phyloP scores from a whole-genome alignment of 306 rosid species.

The Aeschynomene evenia region DNA sequence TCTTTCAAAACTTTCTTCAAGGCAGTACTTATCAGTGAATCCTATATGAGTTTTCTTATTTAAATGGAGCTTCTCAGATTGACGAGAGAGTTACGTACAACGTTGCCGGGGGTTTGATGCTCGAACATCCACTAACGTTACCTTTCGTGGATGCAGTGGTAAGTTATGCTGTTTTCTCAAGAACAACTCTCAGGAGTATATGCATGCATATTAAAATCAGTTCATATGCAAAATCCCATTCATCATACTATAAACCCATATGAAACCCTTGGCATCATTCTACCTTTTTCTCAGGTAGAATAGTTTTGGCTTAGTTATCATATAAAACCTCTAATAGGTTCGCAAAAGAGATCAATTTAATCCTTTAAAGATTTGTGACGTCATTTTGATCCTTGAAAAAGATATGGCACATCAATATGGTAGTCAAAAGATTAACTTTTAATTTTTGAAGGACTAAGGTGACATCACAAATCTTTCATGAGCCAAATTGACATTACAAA shows the following conservation, averaged over 20 bases:
- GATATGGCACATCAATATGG: no score
- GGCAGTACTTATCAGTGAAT: constrained; percentile 35
- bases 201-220: constrained; percentile 9
- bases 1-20: constrained; percentile 27
- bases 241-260: neutral
- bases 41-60: constrained; percentile 48
- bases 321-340: no score
- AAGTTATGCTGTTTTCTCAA: constrained; percentile 32
- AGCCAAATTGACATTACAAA: no score
- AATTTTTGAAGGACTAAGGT: no score
- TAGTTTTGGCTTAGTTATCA: neutral
- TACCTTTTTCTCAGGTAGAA: neutral
- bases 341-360: no score
- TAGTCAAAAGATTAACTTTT: no score
- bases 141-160: constrained; percentile 94
- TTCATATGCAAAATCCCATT: neutral
- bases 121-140: constrained; percentile 82
- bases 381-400: no score
- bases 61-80: constrained; percentile 62
- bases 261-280: neutral
- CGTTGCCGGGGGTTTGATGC: constrained; percentile 90
- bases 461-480: no score
- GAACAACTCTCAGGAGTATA: neutral
- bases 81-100: constrained; percentile 74
- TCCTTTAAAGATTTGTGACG: no score